Percentiles rank a stretch among this genome's conserved stretches.
Conservation (phyloP, 1,284 basidiomycete genomes). For the Chondrostereum purpureum region DNA sequence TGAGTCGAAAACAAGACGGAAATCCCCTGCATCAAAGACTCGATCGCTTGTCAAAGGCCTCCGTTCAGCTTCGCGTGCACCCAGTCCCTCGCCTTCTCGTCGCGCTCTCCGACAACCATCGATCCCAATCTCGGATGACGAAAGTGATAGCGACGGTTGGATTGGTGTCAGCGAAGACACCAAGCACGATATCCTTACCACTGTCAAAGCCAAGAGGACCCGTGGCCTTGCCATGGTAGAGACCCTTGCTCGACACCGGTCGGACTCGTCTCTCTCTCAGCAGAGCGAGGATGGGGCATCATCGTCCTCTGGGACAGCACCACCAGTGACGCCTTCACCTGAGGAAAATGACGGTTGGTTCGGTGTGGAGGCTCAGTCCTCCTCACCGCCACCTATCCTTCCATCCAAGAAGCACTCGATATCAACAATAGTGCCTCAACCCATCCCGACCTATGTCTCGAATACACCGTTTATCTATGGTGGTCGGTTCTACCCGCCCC, state of each 20-base stretch:
- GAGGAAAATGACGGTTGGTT: too few relatives aligned
- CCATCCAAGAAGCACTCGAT: too few relatives aligned
- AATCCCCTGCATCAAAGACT: slow-evolving; percentile 34
- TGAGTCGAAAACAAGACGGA: slow-evolving; percentile 26
- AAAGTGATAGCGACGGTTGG: slow-evolving; percentile 33
- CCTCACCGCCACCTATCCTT: too few relatives aligned
- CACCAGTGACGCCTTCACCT: neutral
- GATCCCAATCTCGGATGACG: slow-evolving; percentile 29
- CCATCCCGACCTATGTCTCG: too few relatives aligned
- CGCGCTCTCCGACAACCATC: slow-evolving; percentile 21
- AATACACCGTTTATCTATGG: too few relatives aligned
- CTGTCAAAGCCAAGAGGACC: slow-evolving; percentile 27
- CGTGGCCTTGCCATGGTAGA: slow-evolving; percentile 29
- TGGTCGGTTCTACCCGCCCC: too few relatives aligned
- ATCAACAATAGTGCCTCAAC: too few relatives aligned
- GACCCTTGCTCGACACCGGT: slow-evolving; percentile 29
- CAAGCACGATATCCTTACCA: slow-evolving; percentile 13
- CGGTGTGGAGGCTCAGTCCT: too few relatives aligned
- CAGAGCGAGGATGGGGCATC: slow-evolving; percentile 9
- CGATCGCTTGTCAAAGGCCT: slow-evolving; percentile 40
- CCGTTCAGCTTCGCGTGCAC: slow-evolving; percentile 28
- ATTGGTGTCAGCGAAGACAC: slow-evolving; percentile 20
- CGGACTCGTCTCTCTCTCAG: slow-evolving; percentile 26
- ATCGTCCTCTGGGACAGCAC: neutral
- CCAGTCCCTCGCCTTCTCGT: slow-evolving; percentile 22